These are phyloP conservation scores for Malassezia psittaci DNA, from an alignment of 1,284 basidiomycete species.

Conservation along the genomic window DNA sequence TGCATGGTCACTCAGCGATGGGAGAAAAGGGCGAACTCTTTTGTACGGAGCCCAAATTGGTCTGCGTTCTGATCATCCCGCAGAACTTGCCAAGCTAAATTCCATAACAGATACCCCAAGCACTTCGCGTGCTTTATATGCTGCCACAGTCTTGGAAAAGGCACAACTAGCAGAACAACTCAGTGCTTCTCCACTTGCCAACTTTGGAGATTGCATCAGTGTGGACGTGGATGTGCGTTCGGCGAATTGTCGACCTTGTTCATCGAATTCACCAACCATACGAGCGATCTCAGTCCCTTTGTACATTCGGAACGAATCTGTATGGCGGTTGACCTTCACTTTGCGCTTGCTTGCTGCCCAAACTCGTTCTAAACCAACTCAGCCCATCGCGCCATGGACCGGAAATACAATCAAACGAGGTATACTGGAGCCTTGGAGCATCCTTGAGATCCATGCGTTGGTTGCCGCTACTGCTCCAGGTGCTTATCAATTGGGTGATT, in stretches of 20 bases:
- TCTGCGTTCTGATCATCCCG: background rate
- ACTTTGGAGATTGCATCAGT: background rate
- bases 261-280: background rate
- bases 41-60: constrained; percentile 6
- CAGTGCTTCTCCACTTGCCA: constrained; percentile 15
- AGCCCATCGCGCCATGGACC: constrained; percentile 6
- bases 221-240: background rate
- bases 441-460: background rate
- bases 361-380: background rate
- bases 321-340: constrained; percentile 4
- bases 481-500: constrained; percentile 11
- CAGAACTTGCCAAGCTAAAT: background rate
- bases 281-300: background rate
- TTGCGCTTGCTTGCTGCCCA: constrained; percentile 1
- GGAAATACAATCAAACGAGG: background rate
- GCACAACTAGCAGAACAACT: constrained; percentile 22
- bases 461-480: constrained; percentile 1
- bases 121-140: constrained; percentile 22
- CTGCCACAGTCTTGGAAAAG: constrained; percentile 25
- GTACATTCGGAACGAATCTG: constrained; percentile 8
- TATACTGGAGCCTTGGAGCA: background rate
- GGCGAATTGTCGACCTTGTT: background rate
- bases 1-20: background rate
- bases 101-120: background rate
- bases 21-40: background rate